Base-by-base conservation (phyloP, 257 asterid genomes). In the Solanum piurae region DNA sequence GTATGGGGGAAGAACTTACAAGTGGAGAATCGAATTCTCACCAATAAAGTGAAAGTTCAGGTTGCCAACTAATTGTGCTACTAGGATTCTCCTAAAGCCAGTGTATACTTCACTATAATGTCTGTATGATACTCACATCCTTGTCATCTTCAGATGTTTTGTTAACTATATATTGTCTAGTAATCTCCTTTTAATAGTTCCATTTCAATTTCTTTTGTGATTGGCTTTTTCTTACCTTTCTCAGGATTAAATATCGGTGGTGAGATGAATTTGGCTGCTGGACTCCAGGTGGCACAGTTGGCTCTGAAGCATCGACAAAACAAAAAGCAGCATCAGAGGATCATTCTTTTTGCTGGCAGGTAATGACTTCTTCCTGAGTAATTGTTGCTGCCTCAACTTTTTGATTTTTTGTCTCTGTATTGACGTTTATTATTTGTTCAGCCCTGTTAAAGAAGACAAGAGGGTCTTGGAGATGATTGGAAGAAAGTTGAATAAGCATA, bases 301-400 rank as follows among this genome's bases (percentile, higher is more conserved):
- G 98, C 98, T 87, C 95, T 97, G 84, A 97, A 97, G 94, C 99
- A 96, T 93, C 96, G 98, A 60, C 99, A 95, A 88, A 97, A 96
- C 91, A 96, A 97, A 94, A 95, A 94, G 93, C 99, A 97, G 72
- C 97, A 96, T 49, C 99, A 95, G 74, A 94, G 99, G 92, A 97
- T 97, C 88, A 95, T 97, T 82, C 98, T 97, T 37, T 97, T 97
- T 91, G 96, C 94, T 73, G 99, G 99, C 92, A 95, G 99, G 99
- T 97, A 75, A 71, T 75, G 83, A 7, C 44, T 88, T 5, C 36
- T 88, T 44, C 79, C 69, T 31, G 31, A 29, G 34, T 27, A 46
- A 25, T 80, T 9, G 34, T 80, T 80, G 85, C 85, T 80, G 42
- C 68, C 8, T 13, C 62, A 46, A 29, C 42, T 80, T 11, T 80